Conservation (phyloP, 306 rosid species). For the Sophora flavescens region DNA sequence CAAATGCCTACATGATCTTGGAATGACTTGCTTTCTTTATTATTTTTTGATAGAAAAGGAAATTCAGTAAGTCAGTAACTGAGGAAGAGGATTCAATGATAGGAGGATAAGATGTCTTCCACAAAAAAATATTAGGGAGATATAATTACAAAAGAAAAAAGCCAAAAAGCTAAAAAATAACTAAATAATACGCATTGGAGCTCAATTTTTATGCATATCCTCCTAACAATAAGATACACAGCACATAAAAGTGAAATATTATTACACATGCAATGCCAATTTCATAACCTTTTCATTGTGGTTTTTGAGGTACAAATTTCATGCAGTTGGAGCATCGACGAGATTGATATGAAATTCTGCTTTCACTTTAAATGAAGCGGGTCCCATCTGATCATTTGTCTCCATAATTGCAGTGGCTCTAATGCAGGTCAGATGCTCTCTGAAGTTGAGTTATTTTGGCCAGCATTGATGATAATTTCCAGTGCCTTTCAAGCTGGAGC, state of each 20-base stretch:
- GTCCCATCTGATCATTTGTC: slow-evolving; percentile 43
- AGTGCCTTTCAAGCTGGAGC: slow-evolving; percentile 92
- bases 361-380: slow-evolving; percentile 37
- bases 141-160: too few relatives aligned
- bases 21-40: slow-evolving; percentile 16
- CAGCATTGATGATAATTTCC: slow-evolving; percentile 82
- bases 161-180: not conserved
- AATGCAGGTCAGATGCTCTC: slow-evolving; percentile 85
- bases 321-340: slow-evolving; percentile 21
- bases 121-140: not conserved
- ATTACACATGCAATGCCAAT: not conserved
- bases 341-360: slow-evolving; percentile 28
- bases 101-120: not conserved
- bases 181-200: not conserved
- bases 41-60: too few relatives aligned
- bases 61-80: too few relatives aligned
- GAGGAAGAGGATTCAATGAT: not conserved
- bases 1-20: slow-evolving; percentile 13
- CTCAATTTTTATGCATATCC: not conserved
- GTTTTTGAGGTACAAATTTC: slow-evolving; percentile 28
- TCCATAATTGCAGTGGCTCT: slow-evolving; percentile 72
- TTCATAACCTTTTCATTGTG: slow-evolving; percentile 6
- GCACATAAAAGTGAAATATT: not conserved
- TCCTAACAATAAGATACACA: not conserved
- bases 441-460: slow-evolving; percentile 80